phyloP scores from a whole-genome alignment of 176 grass and related monocot genomes.

The Avena atlantica region DNA sequence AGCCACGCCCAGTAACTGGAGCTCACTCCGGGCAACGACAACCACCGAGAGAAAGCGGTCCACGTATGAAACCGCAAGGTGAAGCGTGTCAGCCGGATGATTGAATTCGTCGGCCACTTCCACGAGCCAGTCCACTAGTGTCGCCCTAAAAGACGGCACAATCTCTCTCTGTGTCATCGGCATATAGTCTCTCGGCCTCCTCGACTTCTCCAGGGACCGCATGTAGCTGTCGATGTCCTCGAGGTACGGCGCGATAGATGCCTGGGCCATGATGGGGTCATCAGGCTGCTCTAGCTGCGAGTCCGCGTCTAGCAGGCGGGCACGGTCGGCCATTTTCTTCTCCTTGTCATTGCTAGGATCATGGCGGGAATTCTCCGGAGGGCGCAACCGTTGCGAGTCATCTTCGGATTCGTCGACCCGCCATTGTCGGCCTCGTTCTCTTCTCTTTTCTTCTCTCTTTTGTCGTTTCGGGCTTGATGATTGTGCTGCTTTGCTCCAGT shows the following conservation, averaged over 20 bases:
- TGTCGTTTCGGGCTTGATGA: no score
- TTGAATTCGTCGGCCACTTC: constrained; percentile 49
- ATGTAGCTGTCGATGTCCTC: constrained; percentile 35
- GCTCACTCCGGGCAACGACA: constrained; percentile 12
- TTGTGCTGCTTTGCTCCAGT: no score
- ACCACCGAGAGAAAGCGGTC: constrained; percentile 50
- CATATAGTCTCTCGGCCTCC: constrained; percentile 45
- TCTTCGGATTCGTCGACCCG: no score
- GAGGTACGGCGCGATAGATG: constrained; percentile 26
- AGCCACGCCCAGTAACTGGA: constrained; percentile 53
- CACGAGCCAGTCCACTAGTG: constrained; percentile 65
- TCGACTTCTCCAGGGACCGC: constrained; percentile 47
- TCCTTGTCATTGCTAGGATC: no score
- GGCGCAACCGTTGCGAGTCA: no score
- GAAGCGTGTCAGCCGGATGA: constrained; percentile 49
- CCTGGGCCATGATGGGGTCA: neutral
- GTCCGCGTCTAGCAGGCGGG: neutral
- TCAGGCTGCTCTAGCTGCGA: neutral
- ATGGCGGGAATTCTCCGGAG: no score
- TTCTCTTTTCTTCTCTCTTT: no score
- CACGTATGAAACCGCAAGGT: constrained; percentile 56
- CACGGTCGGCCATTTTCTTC: neutral
- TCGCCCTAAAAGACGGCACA: constrained; percentile 24
- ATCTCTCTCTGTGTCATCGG: constrained; percentile 33
- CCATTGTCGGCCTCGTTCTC: no score